phyloP scores from a whole-genome alignment of 768 basidiomycete genomes.

The Termitomyces sp. region DNA sequence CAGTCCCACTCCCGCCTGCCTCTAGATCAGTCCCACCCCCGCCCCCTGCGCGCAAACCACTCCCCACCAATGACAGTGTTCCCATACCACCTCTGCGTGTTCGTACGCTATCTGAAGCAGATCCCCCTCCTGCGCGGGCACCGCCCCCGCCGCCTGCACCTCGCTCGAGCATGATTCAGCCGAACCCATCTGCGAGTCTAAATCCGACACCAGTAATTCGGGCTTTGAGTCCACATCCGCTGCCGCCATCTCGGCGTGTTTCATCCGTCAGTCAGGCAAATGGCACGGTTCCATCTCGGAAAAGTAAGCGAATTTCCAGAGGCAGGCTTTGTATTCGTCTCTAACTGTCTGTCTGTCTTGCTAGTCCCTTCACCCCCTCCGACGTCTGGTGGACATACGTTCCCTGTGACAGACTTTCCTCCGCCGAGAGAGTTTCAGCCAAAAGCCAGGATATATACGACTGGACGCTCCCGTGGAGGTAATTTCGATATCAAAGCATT shows the following conservation, averaged over 20 bases:
- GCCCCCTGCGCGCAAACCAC: slow-evolving; percentile 34
- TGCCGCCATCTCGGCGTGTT: slow-evolving; percentile 10
- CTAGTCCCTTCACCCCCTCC: slow-evolving; percentile 49
- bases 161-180: slow-evolving; percentile 22
- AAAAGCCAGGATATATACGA: slow-evolving; percentile 49
- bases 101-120: slow-evolving; percentile 38
- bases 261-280: slow-evolving; percentile 11
- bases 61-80: slow-evolving; percentile 16
- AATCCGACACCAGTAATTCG: neutral
- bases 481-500: slow-evolving; percentile 52
- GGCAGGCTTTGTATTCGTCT: neutral
- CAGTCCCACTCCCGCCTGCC: slow-evolving; percentile 17
- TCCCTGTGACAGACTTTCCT: slow-evolving; percentile 75
- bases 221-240: neutral
- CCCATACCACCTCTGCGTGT: slow-evolving; percentile 31
- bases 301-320: slow-evolving; percentile 33
- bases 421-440: slow-evolving; percentile 61
- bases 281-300: slow-evolving; percentile 34
- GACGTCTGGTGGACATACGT: slow-evolving; percentile 61
- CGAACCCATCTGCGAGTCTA: slow-evolving; percentile 2
- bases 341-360: neutral
- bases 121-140: slow-evolving; percentile 21
- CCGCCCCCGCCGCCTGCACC: slow-evolving; percentile 25
- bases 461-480: slow-evolving; percentile 65
- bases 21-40: slow-evolving; percentile 30